phyloP scores from a whole-genome alignment of 192 early-diverging fungal species.

The Backusella westeae region DNA sequence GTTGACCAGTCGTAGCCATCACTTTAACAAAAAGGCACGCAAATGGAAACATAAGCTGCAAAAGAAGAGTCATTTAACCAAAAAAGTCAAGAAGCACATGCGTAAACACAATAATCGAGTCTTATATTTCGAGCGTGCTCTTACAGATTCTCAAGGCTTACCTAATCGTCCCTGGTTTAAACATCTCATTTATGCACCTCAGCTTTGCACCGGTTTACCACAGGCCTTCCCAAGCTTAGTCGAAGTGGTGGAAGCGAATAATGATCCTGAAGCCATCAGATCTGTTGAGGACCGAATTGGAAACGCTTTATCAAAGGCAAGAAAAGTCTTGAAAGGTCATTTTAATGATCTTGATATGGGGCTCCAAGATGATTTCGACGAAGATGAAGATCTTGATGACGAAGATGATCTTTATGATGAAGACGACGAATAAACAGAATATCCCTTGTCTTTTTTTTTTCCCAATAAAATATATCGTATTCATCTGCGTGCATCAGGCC shows the following conservation, averaged over 20 bases:
- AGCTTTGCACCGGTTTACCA: conserved; percentile 34
- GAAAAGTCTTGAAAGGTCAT: background rate
- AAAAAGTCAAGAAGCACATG: conserved; percentile 7
- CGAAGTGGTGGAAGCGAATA: background rate
- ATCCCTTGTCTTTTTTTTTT: background rate
- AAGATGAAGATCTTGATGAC: background rate
- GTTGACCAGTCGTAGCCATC: background rate
- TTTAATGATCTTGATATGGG: background rate
- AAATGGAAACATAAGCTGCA: background rate
- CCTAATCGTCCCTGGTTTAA: conserved; percentile 46
- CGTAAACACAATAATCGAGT: conserved; percentile 42
- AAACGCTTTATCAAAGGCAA: background rate
- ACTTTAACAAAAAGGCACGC: background rate
- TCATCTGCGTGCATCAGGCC: background rate
- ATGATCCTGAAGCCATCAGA: background rate
- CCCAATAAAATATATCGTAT: background rate
- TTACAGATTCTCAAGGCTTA: conserved; percentile 45
- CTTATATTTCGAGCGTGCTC: conserved; percentile 46
- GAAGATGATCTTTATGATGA: background rate
- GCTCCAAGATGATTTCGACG: background rate
- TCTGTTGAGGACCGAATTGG: background rate
- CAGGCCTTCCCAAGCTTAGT: conserved; percentile 16
- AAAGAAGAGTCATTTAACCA: background rate
- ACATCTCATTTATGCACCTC: conserved; percentile 51
- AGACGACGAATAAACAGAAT: background rate